Conservation (phyloP, 2,329 filamentous ascomycete species). For the Xylariomycetidae sp. region DNA sequence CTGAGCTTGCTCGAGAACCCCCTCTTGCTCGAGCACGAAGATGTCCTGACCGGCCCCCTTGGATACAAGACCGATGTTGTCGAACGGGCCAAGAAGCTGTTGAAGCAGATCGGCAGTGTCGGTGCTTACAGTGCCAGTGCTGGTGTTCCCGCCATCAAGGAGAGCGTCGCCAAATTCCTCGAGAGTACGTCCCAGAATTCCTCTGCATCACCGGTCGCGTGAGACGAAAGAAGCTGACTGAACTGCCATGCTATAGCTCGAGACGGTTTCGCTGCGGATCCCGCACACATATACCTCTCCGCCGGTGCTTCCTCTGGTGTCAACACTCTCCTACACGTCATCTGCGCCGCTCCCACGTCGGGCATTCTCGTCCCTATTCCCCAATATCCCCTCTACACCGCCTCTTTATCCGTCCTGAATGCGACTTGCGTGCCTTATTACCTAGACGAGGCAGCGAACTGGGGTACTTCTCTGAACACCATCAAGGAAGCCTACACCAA, state of each 20-base stretch:
- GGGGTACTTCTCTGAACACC: constrained; percentile 80
- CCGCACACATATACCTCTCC: constrained; percentile 82
- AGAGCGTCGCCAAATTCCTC: constrained; percentile 89
- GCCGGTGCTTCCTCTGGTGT: constrained; percentile 91
- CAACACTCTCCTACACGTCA: constrained; percentile 85
- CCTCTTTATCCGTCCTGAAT: constrained; percentile 80
- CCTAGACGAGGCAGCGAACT: constrained; percentile 79
- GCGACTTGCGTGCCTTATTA: constrained; percentile 89
- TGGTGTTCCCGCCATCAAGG: constrained; percentile 78
- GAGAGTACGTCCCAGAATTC: constrained; percentile 55
- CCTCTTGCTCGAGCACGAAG: constrained; percentile 72
- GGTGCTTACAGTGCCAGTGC: constrained; percentile 96
- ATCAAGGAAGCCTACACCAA: constrained; percentile 71
- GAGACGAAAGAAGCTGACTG: neutral
- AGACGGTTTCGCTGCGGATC: constrained; percentile 81
- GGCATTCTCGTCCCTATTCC: constrained; percentile 93
- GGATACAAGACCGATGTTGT: constrained; percentile 90
- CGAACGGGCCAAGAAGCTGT: constrained; percentile 72
- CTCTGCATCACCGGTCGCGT: neutral
- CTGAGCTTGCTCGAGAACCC: constrained; percentile 92
- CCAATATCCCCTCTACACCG: constrained; percentile 97
- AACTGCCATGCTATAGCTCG: constrained; percentile 48
- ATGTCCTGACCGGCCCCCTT: constrained; percentile 68
- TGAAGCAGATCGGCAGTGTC: constrained; percentile 82
- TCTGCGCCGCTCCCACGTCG: constrained; percentile 71